Base-by-base conservation (phyloP, 179 eudicot genomes). In the Corrigiola litoralis region DNA sequence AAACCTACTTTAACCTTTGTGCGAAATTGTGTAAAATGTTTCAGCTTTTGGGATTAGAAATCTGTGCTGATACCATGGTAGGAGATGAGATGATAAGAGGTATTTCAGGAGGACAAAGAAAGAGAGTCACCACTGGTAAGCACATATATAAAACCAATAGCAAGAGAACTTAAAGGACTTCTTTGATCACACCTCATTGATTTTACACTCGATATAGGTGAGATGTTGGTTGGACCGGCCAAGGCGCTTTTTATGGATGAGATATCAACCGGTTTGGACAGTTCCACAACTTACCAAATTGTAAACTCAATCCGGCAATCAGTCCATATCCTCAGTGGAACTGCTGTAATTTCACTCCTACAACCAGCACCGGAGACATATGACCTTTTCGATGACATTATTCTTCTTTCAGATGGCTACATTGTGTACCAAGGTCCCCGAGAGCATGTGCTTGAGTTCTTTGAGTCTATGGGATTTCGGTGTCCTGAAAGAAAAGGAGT, bases 281-380 rank as follows among this genome's bases (percentile, higher is more conserved):
- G 81, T 62, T 78, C 81, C 3, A 78, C 81, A 33, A 78, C 81
- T 13, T 74, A 24, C 53, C 81, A 78, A 50, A 78, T 78, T 51
- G 81, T 78, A 60, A 78, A 74, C 65, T 67, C 81, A 21, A 61
- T 78, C 17, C 53, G 79, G 53, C 81, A 78, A 67, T 65, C 79
- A 18, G 78, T 78, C 33, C 81, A 78, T 34, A 74, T 78, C 23
- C 70, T 78, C 2, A 53, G 63, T 50, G 81, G 72, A 28, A 78
- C 81, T 37, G 79, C 81, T 2, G 78, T 78, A 41, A 74, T 78
- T 18, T 78, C 81, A 24, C 79, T 78, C 27, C 57, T 78, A 53
- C 81, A 78, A 52, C 79, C 81, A 20, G 79, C 81, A 28, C 81
- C 81, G 0, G 81, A 78, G 59, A 78, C 81, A 17, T 78, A 78